Evolutionary conservation across 2,329 filamentous ascomycete species (phyloP), one percentile per base, ranked within the genome.

Genomic region (Cryphonectria nitschkei): DNA sequence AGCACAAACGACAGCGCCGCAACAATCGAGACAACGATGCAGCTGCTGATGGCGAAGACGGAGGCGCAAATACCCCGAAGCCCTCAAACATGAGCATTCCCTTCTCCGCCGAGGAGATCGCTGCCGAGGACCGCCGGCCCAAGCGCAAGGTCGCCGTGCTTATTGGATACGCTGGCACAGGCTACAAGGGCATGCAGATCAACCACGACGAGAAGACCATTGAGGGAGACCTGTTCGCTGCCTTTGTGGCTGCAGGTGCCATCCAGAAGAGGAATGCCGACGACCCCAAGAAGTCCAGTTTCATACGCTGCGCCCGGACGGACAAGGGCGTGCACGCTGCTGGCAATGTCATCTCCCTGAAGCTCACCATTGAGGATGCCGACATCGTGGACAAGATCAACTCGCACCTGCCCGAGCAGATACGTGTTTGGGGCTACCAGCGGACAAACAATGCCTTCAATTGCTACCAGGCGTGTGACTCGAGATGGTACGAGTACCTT

Each of bases 281-380:
- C 76, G 96, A 99, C 79, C 96, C 95, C 4, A 97, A 97, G 81
- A 99, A 99, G 82, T 97, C 94, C 1, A 95, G 94, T 67, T 88
- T 99, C 63, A 93, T 97, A 68, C 92, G 96, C 74, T 99, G 96
- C 81, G 96, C 96, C 4, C 88, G 96, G 74, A 99, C 96, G 0
- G 96, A 99, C 83, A 99, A 98, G 84, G 96, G 96, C 68, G 95
- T 98, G 1, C 95, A 98, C 80, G 95, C 95, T 1, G 95, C 95
- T 1, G 96, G 95, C 67, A 98, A 98, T 78, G 91, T 98, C 77
- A 93, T 98, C 73, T 97, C 94, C 43, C 81, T 98, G 77, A 99
- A 99, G 84, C 86, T 99, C 76, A 98, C 99, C 76, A 91, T 98
- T 64, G 95, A 98, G 81, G 95, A 98, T 71, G 87, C 90, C 14